Evolutionary conservation across 805 yeast genomes (phyloP).

Genomic region (Hanseniaspora singularis): DNA sequence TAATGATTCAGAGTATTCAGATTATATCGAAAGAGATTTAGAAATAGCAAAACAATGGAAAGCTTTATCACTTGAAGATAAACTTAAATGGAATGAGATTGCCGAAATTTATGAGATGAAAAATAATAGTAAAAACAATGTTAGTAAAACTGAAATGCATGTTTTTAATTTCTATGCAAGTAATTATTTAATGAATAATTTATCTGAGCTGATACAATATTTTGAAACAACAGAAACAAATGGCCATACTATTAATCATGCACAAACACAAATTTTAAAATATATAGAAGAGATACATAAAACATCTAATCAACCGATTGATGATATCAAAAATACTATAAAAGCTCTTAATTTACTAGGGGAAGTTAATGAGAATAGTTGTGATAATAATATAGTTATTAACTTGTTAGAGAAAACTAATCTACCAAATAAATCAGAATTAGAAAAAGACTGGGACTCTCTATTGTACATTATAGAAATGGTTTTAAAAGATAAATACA

Average conservation of each 20-base stretch:
- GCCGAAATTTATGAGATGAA: not conserved
- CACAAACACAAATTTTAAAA: not conserved
- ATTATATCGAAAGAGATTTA: conserved; percentile 2
- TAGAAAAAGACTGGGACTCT: not conserved
- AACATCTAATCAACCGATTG: not conserved
- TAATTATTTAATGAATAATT: not conserved
- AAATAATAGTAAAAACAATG: not conserved
- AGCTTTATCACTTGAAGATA: not conserved
- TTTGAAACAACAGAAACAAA: not conserved
- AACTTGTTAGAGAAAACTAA: no score
- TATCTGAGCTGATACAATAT: not conserved
- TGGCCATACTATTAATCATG: not conserved
- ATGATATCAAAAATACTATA: not conserved
- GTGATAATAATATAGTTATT: no score
- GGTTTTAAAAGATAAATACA: not conserved
- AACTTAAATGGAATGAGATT: not conserved
- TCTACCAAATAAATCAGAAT: no score
- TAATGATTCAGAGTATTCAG: not conserved
- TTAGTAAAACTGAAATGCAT: not conserved
- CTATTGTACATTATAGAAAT: not conserved
- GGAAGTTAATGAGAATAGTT: no score
- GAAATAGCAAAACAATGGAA: conserved; percentile 3
- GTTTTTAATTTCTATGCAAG: not conserved
- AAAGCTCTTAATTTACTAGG: not conserved
- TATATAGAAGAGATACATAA: not conserved